Evolutionary conservation across 1,284 basidiomycete species (phyloP).

Genomic region (Mycena sp.): DNA sequence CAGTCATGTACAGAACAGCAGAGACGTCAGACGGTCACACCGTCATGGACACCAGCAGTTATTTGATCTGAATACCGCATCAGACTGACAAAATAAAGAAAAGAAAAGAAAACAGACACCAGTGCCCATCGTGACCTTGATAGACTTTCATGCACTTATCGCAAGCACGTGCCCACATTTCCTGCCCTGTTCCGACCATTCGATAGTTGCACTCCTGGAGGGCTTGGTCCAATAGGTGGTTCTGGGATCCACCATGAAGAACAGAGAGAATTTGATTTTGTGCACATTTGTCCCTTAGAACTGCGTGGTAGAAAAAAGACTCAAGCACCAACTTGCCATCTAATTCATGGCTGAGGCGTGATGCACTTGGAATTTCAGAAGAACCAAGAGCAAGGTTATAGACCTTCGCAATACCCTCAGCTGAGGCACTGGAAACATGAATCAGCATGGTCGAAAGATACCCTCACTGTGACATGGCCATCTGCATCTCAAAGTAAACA

Average conservation of each 20-base stretch:
- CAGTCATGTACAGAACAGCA: too few relatives aligned
- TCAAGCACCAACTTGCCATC: slow-evolving; percentile 1
- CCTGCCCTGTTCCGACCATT: slow-evolving; percentile 8
- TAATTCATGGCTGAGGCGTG: background rate
- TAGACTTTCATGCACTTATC: too few relatives aligned
- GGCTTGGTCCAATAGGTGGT: slow-evolving; percentile 10
- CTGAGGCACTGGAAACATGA: slow-evolving; percentile 7
- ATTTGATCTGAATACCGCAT: too few relatives aligned
- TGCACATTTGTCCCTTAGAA: slow-evolving; percentile 1
- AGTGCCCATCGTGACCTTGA: too few relatives aligned
- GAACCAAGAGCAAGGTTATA: slow-evolving; percentile 20
- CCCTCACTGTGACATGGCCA: slow-evolving; percentile 1
- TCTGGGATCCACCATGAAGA: slow-evolving; percentile 8
- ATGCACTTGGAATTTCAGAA: background rate
- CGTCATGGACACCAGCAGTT: too few relatives aligned
- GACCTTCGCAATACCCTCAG: slow-evolving; percentile 10
- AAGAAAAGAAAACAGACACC: too few relatives aligned
- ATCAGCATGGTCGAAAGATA: background rate
- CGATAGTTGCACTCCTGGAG: slow-evolving; percentile 2
- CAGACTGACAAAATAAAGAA: too few relatives aligned
- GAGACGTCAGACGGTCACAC: too few relatives aligned
- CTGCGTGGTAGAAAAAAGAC: slow-evolving; percentile 18
- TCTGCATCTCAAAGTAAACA: slow-evolving; percentile 9
- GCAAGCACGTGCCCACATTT: too few relatives aligned
- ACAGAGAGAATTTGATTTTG: background rate